These are phyloP conservation scores for Candida gigantensis DNA, from an alignment of 1,139 yeast species.

Conservation along the genomic window DNA sequence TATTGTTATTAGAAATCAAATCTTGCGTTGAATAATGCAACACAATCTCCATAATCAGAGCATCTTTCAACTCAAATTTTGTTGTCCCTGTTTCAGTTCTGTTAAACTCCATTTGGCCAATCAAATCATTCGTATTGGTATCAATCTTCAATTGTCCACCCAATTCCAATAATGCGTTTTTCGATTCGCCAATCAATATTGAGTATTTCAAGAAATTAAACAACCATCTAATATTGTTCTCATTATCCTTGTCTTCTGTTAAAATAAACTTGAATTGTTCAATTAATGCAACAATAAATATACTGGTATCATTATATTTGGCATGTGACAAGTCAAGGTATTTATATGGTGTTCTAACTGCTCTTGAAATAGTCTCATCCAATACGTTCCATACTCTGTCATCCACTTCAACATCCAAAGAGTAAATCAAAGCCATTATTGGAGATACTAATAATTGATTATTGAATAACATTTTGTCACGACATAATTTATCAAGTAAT, in stretches of 20 bases:
- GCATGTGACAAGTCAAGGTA: constrained; percentile 67
- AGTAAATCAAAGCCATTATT: constrained; percentile 39
- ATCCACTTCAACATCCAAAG: constrained; percentile 25
- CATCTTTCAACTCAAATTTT: constrained; percentile 9
- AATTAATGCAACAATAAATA: constrained; percentile 62
- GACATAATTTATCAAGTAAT: constrained; percentile 24
- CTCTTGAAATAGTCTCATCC: constrained; percentile 74
- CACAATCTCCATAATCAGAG: constrained; percentile 17
- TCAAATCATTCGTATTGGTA: constrained; percentile 6
- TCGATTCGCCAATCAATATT: constrained; percentile 56
- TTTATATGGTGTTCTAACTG: constrained; percentile 75
- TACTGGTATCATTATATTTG: constrained; percentile 49
- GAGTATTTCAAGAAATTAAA: constrained; percentile 44
- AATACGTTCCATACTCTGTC: constrained; percentile 52
- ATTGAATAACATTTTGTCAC: constrained; percentile 44
- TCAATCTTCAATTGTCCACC: constrained; percentile 12
- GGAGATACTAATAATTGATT: constrained; percentile 47
- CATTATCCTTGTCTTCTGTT: constrained; percentile 25
- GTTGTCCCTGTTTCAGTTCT: constrained; percentile 1
- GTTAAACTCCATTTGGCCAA: constrained; percentile 5
- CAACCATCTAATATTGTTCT: constrained; percentile 51
- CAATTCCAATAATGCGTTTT: constrained; percentile 16
- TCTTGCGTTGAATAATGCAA: constrained; percentile 19
- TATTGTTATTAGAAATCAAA: constrained; percentile 16
- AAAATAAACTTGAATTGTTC: constrained; percentile 71